phyloP scores from a whole-genome alignment of 2,329 filamentous ascomycete species.

The Emergomyces orientalis region DNA sequence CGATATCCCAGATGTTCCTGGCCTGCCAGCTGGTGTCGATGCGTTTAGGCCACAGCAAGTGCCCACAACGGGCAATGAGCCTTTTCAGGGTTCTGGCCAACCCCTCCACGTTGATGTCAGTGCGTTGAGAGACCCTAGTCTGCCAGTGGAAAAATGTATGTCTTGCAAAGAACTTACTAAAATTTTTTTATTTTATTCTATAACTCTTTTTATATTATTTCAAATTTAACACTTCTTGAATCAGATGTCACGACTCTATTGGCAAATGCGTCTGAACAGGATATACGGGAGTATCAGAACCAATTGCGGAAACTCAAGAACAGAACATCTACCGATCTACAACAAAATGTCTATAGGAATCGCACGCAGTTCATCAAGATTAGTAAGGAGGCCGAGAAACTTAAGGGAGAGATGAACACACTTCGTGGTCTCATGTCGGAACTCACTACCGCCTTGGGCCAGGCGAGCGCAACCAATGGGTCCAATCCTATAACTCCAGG shows the following conservation, averaged over 20 bases:
- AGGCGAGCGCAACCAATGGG: slow-evolving; percentile 39
- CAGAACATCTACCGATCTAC: slow-evolving; percentile 71
- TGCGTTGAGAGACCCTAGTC: slow-evolving; percentile 66
- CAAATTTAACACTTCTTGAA: slow-evolving; percentile 9
- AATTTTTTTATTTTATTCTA: too few species aligned
- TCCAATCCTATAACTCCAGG: slow-evolving; percentile 46
- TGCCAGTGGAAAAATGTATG: slow-evolving; percentile 70
- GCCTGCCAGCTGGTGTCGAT: slow-evolving; percentile 49
- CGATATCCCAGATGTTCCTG: slow-evolving; percentile 62
- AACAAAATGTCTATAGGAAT: slow-evolving; percentile 95
- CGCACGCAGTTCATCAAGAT: slow-evolving; percentile 98
- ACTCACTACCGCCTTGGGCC: slow-evolving; percentile 60
- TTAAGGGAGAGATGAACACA: slow-evolving; percentile 91
- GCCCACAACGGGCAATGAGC: slow-evolving; percentile 36
- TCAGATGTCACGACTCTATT: slow-evolving; percentile 52
- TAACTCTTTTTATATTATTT: background rate
- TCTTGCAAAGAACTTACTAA: slow-evolving; percentile 9
- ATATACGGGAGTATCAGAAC: slow-evolving; percentile 73
- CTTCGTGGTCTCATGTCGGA: slow-evolving; percentile 87
- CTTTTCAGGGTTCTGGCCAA: slow-evolving; percentile 47
- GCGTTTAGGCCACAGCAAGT: slow-evolving; percentile 45
- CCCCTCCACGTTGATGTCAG: slow-evolving; percentile 65
- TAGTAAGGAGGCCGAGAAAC: slow-evolving; percentile 95
- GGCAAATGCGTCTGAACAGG: slow-evolving; percentile 75
- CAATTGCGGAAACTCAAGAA: slow-evolving; percentile 67